These are phyloP conservation scores for Rhododendron griersonianum DNA, from an alignment of 148 eudicot species.

Conservation along the genomic window DNA sequence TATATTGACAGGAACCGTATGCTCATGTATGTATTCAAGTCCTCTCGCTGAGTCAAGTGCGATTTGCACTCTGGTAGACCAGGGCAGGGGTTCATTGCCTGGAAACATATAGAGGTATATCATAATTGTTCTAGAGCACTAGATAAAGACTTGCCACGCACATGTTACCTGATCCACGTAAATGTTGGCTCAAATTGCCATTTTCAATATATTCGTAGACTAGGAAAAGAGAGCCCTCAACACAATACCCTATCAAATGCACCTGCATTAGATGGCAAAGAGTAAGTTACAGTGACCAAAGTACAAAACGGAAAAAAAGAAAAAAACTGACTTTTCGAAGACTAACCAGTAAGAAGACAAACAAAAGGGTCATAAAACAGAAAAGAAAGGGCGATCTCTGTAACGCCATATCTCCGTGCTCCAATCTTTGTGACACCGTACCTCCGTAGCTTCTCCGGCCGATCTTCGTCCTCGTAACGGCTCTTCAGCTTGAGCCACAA, in stretches of 20 bases:
- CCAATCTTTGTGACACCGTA: no score
- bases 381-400: no score
- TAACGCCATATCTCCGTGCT: no score
- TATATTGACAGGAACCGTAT: background rate
- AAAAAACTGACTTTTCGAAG: background rate
- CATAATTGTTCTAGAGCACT: background rate
- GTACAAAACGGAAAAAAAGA: background rate
- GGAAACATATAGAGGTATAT: slow-evolving; percentile 9
- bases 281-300: background rate
- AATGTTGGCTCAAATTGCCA: slow-evolving; percentile 61
- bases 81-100: slow-evolving; percentile 50
- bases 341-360: background rate
- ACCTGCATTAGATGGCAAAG: slow-evolving; percentile 38
- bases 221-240: slow-evolving; percentile 52
- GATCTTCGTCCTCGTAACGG: no score
- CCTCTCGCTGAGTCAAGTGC: slow-evolving; percentile 45
- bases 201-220: slow-evolving; percentile 67
- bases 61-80: slow-evolving; percentile 67
- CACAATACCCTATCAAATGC: slow-evolving; percentile 70
- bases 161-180: slow-evolving; percentile 42
- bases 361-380: background rate
- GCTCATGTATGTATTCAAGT: background rate
- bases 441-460: no score
- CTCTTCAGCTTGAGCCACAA: no score
- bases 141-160: background rate